Evolutionary conservation across 495 filamentous ascomycete species (phyloP).

Genomic region (Recurvomyces mirabilis): DNA sequence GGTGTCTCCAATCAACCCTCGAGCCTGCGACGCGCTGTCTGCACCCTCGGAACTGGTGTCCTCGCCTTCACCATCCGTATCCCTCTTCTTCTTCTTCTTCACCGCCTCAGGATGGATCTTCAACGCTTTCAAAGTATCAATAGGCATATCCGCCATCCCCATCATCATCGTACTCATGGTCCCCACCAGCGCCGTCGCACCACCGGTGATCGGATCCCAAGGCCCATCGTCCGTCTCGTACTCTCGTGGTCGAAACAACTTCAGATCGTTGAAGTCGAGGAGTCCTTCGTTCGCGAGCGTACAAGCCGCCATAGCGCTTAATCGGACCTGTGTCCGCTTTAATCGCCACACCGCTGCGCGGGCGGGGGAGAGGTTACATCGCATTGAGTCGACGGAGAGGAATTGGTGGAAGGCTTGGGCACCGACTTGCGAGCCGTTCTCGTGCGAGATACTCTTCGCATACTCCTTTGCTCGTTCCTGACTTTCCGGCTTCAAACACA

Average conservation of each 20-base stretch:
- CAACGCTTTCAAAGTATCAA: conserved; percentile 46
- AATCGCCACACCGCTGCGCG: conserved; percentile 32
- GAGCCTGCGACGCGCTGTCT: neutral
- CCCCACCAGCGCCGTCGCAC: conserved; percentile 61
- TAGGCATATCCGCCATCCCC: conserved; percentile 72
- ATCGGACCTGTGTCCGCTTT: conserved; percentile 27
- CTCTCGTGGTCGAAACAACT: conserved; percentile 30
- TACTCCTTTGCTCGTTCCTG: conserved; percentile 30
- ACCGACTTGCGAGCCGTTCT: conserved; percentile 30
- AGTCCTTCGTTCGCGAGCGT: conserved; percentile 30
- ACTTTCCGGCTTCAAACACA: conserved; percentile 30
- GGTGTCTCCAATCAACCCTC: neutral
- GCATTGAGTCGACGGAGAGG: conserved; percentile 30
- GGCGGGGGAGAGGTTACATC: conserved; percentile 28
- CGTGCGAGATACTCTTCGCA: conserved; percentile 30
- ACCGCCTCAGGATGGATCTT: conserved; percentile 39
- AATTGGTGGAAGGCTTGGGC: conserved; percentile 34
- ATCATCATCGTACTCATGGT: conserved; percentile 64
- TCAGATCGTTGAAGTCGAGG: conserved; percentile 31
- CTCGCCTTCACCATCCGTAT: conserved; percentile 5
- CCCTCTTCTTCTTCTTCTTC: conserved; percentile 22
- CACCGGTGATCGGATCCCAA: conserved; percentile 33
- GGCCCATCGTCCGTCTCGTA: conserved; percentile 37
- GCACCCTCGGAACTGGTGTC: conserved; percentile 1
- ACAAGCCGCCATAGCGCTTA: conserved; percentile 33